Conservation (phyloP, 1,284 basidiomycete species). For the Tilletia walkeri region DNA sequence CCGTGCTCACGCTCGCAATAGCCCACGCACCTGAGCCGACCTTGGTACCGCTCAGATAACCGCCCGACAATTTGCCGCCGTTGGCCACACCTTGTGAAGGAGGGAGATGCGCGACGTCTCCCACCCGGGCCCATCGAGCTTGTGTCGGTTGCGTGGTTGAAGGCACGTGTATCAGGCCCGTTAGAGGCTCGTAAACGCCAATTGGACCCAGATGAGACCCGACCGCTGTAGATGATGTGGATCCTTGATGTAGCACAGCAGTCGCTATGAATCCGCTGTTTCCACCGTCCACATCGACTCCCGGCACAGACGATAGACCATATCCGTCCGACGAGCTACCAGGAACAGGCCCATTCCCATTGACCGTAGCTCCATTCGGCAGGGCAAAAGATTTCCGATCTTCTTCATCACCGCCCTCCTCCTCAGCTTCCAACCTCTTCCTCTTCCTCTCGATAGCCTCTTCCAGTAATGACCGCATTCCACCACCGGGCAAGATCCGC, state of each 20-base stretch:
- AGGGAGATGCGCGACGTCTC: background rate
- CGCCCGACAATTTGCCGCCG: background rate
- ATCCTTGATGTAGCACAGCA: background rate
- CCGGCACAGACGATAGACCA: background rate
- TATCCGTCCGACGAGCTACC: no score
- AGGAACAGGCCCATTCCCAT: no score
- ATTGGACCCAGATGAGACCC: slow-evolving; percentile 38
- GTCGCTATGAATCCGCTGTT: background rate
- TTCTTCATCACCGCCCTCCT: background rate
- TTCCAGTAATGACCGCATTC: background rate
- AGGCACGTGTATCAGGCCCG: slow-evolving; percentile 42
- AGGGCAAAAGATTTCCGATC: no score
- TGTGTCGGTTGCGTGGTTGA: slow-evolving; percentile 39
- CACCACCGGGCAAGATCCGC: slow-evolving; percentile 10
- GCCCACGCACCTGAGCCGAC: slow-evolving; percentile 6
- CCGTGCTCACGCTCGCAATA: slow-evolving; percentile 8
- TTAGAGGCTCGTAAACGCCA: slow-evolving; percentile 52
- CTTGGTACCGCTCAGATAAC: background rate
- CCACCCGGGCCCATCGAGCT: slow-evolving; percentile 21
- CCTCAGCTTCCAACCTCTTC: slow-evolving; percentile 32
- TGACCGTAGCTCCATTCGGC: no score
- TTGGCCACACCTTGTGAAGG: background rate
- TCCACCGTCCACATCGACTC: background rate
- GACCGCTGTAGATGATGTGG: no score
- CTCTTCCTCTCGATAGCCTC: slow-evolving; percentile 12